A percentile compares a stretch with the other conserved stretches of the same genome.
These are phyloP conservation scores for Phytophthora colocasiae DNA, from an alignment of 352 stramenopile species.

Conservation along the genomic window DNA sequence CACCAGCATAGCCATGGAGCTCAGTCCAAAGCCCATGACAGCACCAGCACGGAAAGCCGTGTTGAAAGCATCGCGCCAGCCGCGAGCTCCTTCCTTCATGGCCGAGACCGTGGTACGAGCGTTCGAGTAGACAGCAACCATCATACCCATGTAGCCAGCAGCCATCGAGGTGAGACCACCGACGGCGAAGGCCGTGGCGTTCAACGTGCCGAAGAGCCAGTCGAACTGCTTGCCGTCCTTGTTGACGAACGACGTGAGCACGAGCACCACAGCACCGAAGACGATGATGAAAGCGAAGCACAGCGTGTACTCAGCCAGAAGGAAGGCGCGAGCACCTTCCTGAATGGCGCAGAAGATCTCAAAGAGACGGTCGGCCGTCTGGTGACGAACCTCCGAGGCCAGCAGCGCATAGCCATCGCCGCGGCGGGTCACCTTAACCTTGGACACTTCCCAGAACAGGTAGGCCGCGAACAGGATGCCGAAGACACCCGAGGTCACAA, in stretches of 20 bases:
- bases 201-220: constrained; percentile 94
- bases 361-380: constrained; percentile 87
- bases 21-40: constrained; percentile 99
- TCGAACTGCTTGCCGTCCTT: constrained; percentile 84
- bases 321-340: constrained; percentile 97
- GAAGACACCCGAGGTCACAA: constrained; percentile 72
- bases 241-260: constrained; percentile 93
- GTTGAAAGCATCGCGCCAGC: constrained; percentile 98
- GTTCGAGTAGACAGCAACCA: constrained; percentile 99
- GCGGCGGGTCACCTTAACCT: constrained; percentile 88
- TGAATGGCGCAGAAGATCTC: constrained; percentile 98
- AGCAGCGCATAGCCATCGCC: constrained; percentile 86
- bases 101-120: constrained; percentile 98
- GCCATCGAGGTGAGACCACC: constrained; percentile 98
- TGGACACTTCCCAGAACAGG: constrained; percentile 90
- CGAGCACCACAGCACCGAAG: constrained; percentile 87
- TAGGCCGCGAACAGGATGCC: constrained; percentile 85
- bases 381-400: constrained; percentile 73
- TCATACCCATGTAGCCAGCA: constrained; percentile 99
- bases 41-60: constrained; percentile 97
- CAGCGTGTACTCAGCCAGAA: constrained; percentile 98
- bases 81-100: constrained; percentile 93
- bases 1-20: constrained; percentile 96
- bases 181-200: constrained; percentile 96
- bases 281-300: constrained; percentile 97